Evolutionary conservation across 371 early-diverging fungal genomes (phyloP), one percentile per base, ranked within the genome.

Genomic region (Apophysomyces sp.): DNA sequence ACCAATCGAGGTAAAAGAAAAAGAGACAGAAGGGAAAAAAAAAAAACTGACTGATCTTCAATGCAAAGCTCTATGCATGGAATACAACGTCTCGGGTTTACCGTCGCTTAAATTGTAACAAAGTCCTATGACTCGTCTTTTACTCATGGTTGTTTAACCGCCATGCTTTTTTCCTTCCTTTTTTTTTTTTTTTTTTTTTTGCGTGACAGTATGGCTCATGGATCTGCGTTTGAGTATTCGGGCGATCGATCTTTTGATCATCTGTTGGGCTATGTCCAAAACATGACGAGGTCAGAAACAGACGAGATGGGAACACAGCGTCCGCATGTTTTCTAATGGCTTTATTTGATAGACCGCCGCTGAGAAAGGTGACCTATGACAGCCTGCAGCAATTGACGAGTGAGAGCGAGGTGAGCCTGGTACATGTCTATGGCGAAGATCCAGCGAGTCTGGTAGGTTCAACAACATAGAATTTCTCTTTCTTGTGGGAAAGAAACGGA

Each of bases 161-260:
- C 3, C 8, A 34, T 34, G 34, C 28, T n/a, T 12, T 26, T 58
- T 37, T 58, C 24, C 41, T 58, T 39, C 41, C 6, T 9, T 28
- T 18, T 0, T 3, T 18, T 53, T 11, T 16, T 31, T 28, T 26
- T 9, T 53, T 49, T 26, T 27, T 3, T 37, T 28, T 5, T 31
- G 16, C 26, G 52, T 18, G 57, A 56, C 55, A 28, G 27, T 24
- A 32, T 58, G 28, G 57, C 81, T 57, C 80, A 80, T 62, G 83
- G 78, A 39, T 73, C 78, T 39, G 56, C 73, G 0, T 59, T 56
- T 6, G 81, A 82, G 18, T 89, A 78, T 66, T 72, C 63, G 37
- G 85, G 86, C 11, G 63, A 76, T 30, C 76, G 88, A 44, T 69
- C 73, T 4, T 58, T 84, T 9, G 78, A 82, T 7, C 64, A 68